Evolutionary conservation across 2,329 filamentous ascomycete genomes (phyloP), one percentile per base, ranked within the genome.

Genomic region (Setomelanomma holmii): DNA sequence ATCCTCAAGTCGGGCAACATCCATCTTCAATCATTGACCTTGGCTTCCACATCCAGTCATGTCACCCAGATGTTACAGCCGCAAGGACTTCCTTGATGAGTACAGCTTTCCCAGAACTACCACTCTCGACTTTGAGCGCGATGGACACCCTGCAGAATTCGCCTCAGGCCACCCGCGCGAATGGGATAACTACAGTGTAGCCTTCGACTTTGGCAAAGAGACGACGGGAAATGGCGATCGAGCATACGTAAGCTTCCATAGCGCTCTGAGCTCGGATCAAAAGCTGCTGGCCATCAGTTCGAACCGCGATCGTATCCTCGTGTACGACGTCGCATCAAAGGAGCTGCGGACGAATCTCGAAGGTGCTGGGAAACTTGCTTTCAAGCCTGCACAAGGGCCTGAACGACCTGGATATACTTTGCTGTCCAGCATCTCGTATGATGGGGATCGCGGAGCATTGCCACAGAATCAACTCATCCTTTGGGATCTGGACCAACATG

Each of bases 401-500:
- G 47, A 17, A 16, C 55, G 40, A 12, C 61, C 61, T 17, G 55
- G 50, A 5, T 69, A 72, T n/a, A 61, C 52, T 20, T 47, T 71
- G 5, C 16, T 64, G 11, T 62, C 64, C 48, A 59, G 53, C 21
- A 40, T 58, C 10, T 35, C 51, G 4, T 43, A 57, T 12, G 42
- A 41, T 27, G 41, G 41, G 4, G 24, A 27, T 12, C 48, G 46
- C 1, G 10, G 17, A 19, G 22, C 5, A 8, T 17, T 14, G 7
- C n/a, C 42, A 24, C 14, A 46, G 4, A 49, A 51, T 24, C 46
- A 48, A 23, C 55, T 72, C 4, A 59, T 65, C 1, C 46, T 71
- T 23, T 71, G 68, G 66, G 66, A 70, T 7, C 50, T 71, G 1
- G 65, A 70, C 23, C 52, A 56, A 16, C 54, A 67, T 24, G 69